Conservation (phyloP, 192 early-diverging fungal species). For the Mortierella hygrophila region DNA sequence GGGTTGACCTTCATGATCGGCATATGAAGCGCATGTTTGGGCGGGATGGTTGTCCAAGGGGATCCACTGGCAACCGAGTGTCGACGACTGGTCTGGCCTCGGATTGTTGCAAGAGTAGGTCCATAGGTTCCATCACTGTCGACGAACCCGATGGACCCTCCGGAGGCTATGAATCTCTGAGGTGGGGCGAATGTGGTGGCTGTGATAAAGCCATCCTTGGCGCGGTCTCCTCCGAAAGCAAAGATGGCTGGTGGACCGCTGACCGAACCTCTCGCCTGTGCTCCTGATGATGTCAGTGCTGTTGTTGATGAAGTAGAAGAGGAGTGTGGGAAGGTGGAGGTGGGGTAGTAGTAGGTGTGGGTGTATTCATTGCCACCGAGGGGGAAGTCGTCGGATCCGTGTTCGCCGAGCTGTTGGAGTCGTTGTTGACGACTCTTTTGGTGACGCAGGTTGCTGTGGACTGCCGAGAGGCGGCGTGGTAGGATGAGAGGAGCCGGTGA, state of each 20-base stretch:
- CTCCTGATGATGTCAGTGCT: neutral
- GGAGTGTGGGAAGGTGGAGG: conserved; percentile 4
- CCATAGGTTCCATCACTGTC: neutral
- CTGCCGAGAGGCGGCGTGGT: conserved; percentile 25
- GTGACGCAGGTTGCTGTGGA: neutral
- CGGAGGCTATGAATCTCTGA: neutral
- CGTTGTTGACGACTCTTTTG: conserved; percentile 1
- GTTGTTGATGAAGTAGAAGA: neutral
- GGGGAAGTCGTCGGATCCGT: neutral
- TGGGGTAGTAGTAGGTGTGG: conserved; percentile 1
- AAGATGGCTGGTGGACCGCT: conserved; percentile 19
- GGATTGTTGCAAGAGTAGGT: neutral
- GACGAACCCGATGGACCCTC: too few species aligned
- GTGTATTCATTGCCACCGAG: neutral
- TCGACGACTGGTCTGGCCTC: conserved; percentile 4
- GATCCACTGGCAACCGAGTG: conserved; percentile 32
- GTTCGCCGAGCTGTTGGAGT: neutral
- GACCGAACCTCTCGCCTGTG: neutral
- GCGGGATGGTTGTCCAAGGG: conserved; percentile 19
- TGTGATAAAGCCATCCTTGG: neutral
- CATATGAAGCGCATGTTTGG: conserved; percentile 43
- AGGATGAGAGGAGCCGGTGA: conserved; percentile 23
- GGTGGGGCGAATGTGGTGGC: neutral
- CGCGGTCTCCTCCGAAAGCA: conserved; percentile 9
- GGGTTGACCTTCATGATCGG: conserved; percentile 47